These are phyloP conservation scores for Hibiscus syriacus DNA, from an alignment of 345 rosid species.

Conservation along the genomic window DNA sequence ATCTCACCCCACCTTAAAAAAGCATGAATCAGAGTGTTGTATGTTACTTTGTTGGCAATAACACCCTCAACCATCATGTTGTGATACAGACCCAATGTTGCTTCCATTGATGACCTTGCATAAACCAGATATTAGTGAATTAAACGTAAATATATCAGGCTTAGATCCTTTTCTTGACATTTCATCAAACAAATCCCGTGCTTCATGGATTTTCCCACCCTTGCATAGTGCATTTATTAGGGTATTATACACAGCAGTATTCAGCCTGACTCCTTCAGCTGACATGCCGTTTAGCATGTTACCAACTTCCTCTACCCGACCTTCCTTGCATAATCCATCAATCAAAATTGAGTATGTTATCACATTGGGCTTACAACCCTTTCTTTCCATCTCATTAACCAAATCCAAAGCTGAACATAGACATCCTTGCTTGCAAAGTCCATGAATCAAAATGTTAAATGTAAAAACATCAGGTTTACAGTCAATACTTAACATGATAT, in stretches of 20 bases:
- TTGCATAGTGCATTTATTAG: conserved; percentile 59
- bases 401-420: conserved; percentile 53
- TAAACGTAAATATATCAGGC: conserved; percentile 74
- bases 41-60: conserved; percentile 70
- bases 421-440: conserved; percentile 62
- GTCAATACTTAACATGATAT: conserved; percentile 28
- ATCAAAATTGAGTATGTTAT: conserved; percentile 56
- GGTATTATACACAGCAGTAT: conserved; percentile 71
- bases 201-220: conserved; percentile 44
- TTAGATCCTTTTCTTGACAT: conserved; percentile 73
- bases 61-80: conserved; percentile 80
- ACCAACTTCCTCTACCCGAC: conserved; percentile 45
- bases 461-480: conserved; percentile 51
- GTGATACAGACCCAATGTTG: conserved; percentile 46
- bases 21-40: conserved; percentile 60
- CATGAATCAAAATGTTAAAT: conserved; percentile 54
- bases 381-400: conserved; percentile 39
- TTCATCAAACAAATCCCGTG: conserved; percentile 42
- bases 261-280: conserved; percentile 44
- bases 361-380: conserved; percentile 57
- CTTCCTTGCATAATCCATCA: conserved; percentile 62
- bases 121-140: conserved; percentile 61
- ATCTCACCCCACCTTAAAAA: conserved; percentile 50
- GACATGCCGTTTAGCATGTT: conserved; percentile 44
- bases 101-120: conserved; percentile 53